Evolutionary conservation across 306 rosid species (phyloP), one percentile per base, ranked within the genome.

Genomic region (Trichosanthes cucumerina): DNA sequence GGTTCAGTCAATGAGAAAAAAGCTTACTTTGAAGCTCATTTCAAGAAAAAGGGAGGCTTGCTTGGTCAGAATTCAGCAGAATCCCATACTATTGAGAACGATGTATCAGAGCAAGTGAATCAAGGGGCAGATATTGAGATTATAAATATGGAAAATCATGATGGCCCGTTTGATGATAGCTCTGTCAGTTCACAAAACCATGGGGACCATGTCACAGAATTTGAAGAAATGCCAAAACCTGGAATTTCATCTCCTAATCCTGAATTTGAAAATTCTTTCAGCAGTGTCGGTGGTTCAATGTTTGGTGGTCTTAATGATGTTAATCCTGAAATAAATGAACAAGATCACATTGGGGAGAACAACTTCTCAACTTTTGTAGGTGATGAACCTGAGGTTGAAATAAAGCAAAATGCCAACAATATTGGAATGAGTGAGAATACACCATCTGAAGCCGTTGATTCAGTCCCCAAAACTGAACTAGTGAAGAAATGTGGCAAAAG

Each of bases 21-120:
- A 65, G 95, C 94, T 47, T 85, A 84, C 78, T 86, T 92, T 70
- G 97, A 92, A 84, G 95, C 97, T 78, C 97, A 90, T 82, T 92
- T 87, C 85, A 90, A 87, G 88, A 89, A 89, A 83, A 91, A 82
- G 78, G 92, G 80, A 2, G 80, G 96, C 34, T 75, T 84, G n/a
- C 82, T 83, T 7, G 82, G 85, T 71, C 82, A 84, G 56, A 76
- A 60, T 60, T 85, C 87, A 34, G 77, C 85, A 0, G 80, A 75
- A 9, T 72, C 76, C 57, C 53, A 75, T 75, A 79, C 73, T 54
- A 4, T 81, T 75, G 90, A 82, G 79, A 85, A 81, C 77, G 87
- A 80, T 77, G 77, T 43, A 53, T 86, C 82, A 4, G 88, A 84
- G 77, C 65, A 78, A 78, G 81, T 59, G 23, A 49, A 80, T 52